Base-by-base conservation (phyloP, 148 eudicot genomes). In the Camellia sinensis region DNA sequence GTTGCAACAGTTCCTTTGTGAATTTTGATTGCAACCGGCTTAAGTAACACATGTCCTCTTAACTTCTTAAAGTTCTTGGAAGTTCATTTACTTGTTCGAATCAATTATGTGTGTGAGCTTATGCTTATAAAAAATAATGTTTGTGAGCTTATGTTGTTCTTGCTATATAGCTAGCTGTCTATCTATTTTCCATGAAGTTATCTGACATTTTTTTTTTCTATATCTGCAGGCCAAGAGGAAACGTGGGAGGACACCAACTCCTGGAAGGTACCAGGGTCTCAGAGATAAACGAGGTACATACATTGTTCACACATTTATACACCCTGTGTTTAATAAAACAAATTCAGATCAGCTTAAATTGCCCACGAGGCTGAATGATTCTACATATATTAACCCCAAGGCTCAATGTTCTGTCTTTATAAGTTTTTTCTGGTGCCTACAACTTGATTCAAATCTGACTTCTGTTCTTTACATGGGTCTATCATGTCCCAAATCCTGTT, bases 221-320 rank as follows among this genome's bases (percentile, higher is more conserved):
- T 41, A 44, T 72, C 37, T 63, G 66, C 86, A 91, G 95, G 95
- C 95, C 65, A 91, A 88, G 81, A 86, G 95, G 81, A 83, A 87
- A 67, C 89, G 91, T 72, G 95, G 90, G 75, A 87, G 95, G 85
- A 92, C 95, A 37, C 95, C 95, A 66, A 92, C 93, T 80, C 95
- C 95, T 75, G 95, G 95, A 79, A 86, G 87, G 71, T 92, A 92
- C 80, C 90, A 86, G 69, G 95, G 95, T 76, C 80, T 78, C 46
- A 87, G 74, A 80, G 89, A 85, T 50, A 87, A 45, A 76, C 82
- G 79, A 67, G 90, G 91, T 85, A 79, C 60, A 84, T 53, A 37
- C 50, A 7, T 18, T 29, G 40, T 40, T 72, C n/a, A 1, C 46
- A 29, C 67, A 3, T 63, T 7, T 46, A 17, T 67, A 7, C 17